Evolutionary conservation across 164 flowering plant species (phyloP), one percentile per base, ranked within the genome.

Genomic region (Dillenia suffruticosa): DNA sequence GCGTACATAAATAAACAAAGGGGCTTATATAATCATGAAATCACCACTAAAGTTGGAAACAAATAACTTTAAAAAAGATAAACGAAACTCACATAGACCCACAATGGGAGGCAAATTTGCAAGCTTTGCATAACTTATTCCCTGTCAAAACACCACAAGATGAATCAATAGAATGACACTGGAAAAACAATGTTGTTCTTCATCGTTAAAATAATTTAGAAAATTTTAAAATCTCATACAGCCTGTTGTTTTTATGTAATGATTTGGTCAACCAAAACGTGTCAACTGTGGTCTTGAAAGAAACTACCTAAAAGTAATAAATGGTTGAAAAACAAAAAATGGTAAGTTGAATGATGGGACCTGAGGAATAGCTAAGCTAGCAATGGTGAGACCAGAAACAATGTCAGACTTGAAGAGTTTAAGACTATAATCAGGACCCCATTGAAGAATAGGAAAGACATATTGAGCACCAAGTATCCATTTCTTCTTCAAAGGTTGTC

Each of bases 351-450:
- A 14, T 10, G 26, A 15, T n/a, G 19, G 15, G 62, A 81, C 92
- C 89, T 91, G 98, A 22, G 98, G 97, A 64, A 89, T 92, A 73
- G 96, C 95, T 22, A 92, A 79, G 73, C 95, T 88, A 9, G 98
- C 96, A 73, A 92, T 92, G 68, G 98, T 89, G 68, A 92, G 88
- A 16, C 98, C 98, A 45, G 96, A 64, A 57, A 92, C 66, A 9
- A 92, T 51, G 75, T 92, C 98, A 12, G 95, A 88, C 58, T 84
- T 88, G 70, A 92, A 70, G 58, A 79, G 81, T 19, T 73, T 57
- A 54, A 90, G 62, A 54, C 59, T 79, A 64, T 92, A 92, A 22
- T 63, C 59, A 59, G 96, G 93, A 19, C 85, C 87, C 98, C 98
- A 92, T 68, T 86, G 79, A 49, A 92, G 85, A 9, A 92, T 85